Evolutionary conservation across 2,329 filamentous ascomycete species (phyloP), one percentile per base, ranked within the genome.

Genomic region (Tolypocladium tropicale): DNA sequence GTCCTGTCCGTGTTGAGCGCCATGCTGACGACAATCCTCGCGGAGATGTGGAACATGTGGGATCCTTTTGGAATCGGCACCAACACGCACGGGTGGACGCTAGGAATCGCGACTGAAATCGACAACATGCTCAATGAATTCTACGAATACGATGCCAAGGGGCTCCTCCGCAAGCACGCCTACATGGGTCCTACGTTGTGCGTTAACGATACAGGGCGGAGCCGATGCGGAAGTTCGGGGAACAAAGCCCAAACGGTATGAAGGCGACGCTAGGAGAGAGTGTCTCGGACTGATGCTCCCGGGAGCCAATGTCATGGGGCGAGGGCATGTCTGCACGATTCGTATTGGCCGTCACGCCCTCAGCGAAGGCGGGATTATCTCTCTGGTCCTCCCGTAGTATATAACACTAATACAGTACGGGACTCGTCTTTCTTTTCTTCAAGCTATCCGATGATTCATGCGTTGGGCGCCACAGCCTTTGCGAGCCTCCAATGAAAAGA

Each of bases 41-140:
- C 57, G 2, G 64, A 67, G 53, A 58, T 67, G 39, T 62, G 61
- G 59, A 18, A 53, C 9, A 57, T 67, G 53, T 67, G 65, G 65
- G 61, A 67, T 53, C 66, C 67, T 0, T 62, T 61, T 37, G 52
- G 56, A 10, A 50, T 23, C 14, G 60, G 59, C 1, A 52, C 63
- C 10, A 67, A 68, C 36, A 61, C 54, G 25, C 62, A 59, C 50
- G 51, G 60, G 18, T 68, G 63, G 62, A 65, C 63, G 1, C 55
- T 67, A 21, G 63, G 64, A 3, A 60, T 67, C n/a, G 67, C 65
- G 2, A 61, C 37, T 12, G 67, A 68, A 48, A 59, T 68, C 54
- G 66, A 68, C 55, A 56, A 57, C 25, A 61, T 67, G 57, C 34
- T 68, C 36, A 63, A 65, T 32, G 64, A 67, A 28, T 67, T 61